phyloP scores from a whole-genome alignment of 148 eudicot genomes.

The Nepenthes mirabilis region DNA sequence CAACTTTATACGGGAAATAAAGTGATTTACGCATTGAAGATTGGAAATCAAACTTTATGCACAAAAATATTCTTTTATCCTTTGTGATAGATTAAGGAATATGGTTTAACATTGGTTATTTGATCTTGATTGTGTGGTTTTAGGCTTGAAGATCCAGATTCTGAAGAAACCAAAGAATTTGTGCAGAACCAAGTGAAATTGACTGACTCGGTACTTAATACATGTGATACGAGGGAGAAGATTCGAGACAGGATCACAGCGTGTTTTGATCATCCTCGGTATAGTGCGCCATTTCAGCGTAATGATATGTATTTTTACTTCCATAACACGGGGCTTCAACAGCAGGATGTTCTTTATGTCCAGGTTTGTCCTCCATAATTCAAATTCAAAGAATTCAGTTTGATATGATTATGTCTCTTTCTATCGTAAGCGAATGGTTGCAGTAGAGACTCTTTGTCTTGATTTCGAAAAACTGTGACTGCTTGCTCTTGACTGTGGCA shows the following conservation, averaged over 20 bases:
- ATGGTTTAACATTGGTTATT: too few species aligned
- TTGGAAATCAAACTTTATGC: too few species aligned
- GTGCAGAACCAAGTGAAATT: conserved; percentile 55
- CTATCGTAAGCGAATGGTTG: too few species aligned
- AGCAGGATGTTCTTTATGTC: conserved; percentile 58
- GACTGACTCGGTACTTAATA: conserved; percentile 54
- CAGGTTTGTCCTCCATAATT: conserved; percentile 31
- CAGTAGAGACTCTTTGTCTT: too few species aligned
- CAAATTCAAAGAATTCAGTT: conserved; percentile 16
- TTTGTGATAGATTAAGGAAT: too few species aligned
- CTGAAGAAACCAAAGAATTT: conserved; percentile 69
- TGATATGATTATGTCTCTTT: neutral
- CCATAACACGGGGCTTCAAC: conserved; percentile 79
- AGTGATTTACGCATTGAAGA: too few species aligned
- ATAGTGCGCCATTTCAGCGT: conserved; percentile 51
- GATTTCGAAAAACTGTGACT: too few species aligned
- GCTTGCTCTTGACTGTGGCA: too few species aligned
- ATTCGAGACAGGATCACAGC: conserved; percentile 37
- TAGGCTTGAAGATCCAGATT: conserved; percentile 90
- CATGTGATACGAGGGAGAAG: conserved; percentile 64
- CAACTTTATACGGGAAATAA: too few species aligned
- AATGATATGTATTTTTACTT: conserved; percentile 64
- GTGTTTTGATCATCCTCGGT: conserved; percentile 59
- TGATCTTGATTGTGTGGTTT: neutral
- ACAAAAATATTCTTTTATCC: too few species aligned